Percentiles rank a stretch among this genome's conserved stretches.
phyloP scores from a whole-genome alignment of 495 filamentous ascomycete genomes.

The Immersiella caudata region DNA sequence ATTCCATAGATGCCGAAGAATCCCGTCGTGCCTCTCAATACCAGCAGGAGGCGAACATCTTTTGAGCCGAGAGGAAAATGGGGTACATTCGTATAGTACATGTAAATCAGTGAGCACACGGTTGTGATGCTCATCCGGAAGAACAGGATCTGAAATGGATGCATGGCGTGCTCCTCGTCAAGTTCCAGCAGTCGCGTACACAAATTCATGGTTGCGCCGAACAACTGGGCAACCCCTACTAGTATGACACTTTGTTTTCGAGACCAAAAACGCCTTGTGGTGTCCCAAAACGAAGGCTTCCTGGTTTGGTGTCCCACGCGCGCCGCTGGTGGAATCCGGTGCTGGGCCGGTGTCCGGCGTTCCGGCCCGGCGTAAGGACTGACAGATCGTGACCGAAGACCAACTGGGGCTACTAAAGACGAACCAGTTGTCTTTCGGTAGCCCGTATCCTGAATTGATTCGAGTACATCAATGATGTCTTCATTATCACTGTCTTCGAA shows the following conservation, averaged over 20 bases:
- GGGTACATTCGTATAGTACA: conserved; percentile 69
- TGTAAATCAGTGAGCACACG: conserved; percentile 68
- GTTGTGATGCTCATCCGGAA: conserved; percentile 79
- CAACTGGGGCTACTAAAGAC: conserved; percentile 29
- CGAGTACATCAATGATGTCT: conserved; percentile 30
- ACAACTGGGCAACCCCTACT: conserved; percentile 77
- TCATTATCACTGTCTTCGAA: conserved; percentile 37
- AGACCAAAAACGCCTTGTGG: neutral
- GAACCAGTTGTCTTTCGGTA: conserved; percentile 21
- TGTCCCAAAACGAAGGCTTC: neutral
- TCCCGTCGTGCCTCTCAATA: conserved; percentile 70
- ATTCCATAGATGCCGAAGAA: conserved; percentile 79
- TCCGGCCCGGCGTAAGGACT: conserved; percentile 34
- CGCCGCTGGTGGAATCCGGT: conserved; percentile 23
- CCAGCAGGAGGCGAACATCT: conserved; percentile 66
- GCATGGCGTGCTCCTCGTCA: conserved; percentile 66
- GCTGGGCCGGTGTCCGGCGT: conserved; percentile 14
- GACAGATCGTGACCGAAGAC: conserved; percentile 37
- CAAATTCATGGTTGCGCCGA: conserved; percentile 87
- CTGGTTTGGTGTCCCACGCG: neutral
- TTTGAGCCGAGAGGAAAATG: conserved; percentile 70
- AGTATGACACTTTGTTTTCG: conserved; percentile 72
- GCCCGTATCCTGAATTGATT: conserved; percentile 14
- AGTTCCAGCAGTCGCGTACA: conserved; percentile 77
- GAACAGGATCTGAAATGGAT: conserved; percentile 91